phyloP scores from a whole-genome alignment of 345 rosid genomes.

The Passiflora organensis region DNA sequence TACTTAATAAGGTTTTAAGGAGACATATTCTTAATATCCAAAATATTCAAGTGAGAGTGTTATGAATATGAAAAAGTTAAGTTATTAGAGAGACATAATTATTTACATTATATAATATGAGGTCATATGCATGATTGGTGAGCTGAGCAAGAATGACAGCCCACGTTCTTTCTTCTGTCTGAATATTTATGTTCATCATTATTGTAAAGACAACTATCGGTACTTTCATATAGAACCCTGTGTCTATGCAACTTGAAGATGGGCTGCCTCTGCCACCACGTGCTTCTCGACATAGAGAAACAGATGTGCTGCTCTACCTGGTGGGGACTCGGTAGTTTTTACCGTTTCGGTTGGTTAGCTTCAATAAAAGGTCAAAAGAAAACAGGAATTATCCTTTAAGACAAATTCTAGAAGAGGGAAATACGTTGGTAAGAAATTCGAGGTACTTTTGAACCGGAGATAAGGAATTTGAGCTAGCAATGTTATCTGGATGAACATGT shows the following conservation, averaged over 20 bases:
- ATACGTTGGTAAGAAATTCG: no score
- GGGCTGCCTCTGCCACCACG: slow-evolving; percentile 12
- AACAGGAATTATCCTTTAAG: no score
- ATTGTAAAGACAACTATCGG: slow-evolving; percentile 2
- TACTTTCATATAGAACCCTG: background rate
- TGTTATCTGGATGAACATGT: no score
- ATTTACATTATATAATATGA: no score
- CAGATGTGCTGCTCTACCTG: background rate
- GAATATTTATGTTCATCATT: background rate
- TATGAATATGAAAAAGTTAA: no score
- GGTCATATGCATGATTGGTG: background rate
- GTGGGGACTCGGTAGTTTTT: slow-evolving; percentile 3
- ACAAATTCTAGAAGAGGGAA: no score
- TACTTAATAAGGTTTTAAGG: no score
- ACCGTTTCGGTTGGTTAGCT: background rate
- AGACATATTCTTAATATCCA: no score
- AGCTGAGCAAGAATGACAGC: background rate
- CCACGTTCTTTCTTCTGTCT: background rate
- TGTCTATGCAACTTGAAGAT: background rate
- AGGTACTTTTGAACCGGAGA: no score
- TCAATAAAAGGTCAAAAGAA: background rate
- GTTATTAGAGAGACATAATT: no score
- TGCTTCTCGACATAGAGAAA: slow-evolving; percentile 7
- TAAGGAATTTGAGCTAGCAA: no score
- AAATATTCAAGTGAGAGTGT: no score